Percentiles rank a stretch among this genome's conserved stretches.
phyloP scores from a whole-genome alignment of 805 yeast species.

The Candida quercuum region DNA sequence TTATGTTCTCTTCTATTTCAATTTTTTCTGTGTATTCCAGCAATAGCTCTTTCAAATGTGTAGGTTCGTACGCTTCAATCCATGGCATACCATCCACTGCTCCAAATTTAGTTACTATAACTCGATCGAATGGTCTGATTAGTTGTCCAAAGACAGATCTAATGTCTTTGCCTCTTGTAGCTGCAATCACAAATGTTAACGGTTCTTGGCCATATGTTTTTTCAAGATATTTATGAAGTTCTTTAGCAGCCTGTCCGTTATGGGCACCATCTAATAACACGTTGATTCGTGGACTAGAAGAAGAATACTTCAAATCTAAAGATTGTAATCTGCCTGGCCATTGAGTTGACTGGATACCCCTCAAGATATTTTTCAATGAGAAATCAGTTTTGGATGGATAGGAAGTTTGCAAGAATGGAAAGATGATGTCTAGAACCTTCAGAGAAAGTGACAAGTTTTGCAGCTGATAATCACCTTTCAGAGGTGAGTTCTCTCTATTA shows the following conservation, averaged over 20 bases:
- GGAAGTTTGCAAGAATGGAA: constrained; percentile 19
- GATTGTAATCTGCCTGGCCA: constrained; percentile 91
- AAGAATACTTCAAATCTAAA: constrained; percentile 25
- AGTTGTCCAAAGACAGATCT: constrained; percentile 45
- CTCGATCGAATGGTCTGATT: constrained; percentile 44
- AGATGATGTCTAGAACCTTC: constrained; percentile 39
- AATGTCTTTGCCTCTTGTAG: constrained; percentile 69
- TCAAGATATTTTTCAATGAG: constrained; percentile 29
- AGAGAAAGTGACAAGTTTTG: constrained; percentile 68
- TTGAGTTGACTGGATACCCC: constrained; percentile 48
- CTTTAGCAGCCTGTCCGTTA: constrained; percentile 79
- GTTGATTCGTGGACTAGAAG: constrained; percentile 20
- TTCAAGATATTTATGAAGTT: constrained; percentile 52
- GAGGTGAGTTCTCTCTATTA: constrained; percentile 38
- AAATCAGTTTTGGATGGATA: constrained; percentile 24
- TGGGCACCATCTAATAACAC: constrained; percentile 89
- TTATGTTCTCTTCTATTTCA: constrained; percentile 19
- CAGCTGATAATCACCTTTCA: constrained; percentile 69
- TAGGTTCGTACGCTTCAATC: constrained; percentile 49
- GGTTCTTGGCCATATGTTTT: constrained; percentile 13
- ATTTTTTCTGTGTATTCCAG: constrained; percentile 26
- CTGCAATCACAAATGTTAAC: constrained; percentile 57
- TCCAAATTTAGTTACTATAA: constrained; percentile 60
- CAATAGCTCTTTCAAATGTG: constrained; percentile 19
- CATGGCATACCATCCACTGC: constrained; percentile 91